phyloP scores from a whole-genome alignment of 176 grass and related monocot species.

The Musa troglodytarum region DNA sequence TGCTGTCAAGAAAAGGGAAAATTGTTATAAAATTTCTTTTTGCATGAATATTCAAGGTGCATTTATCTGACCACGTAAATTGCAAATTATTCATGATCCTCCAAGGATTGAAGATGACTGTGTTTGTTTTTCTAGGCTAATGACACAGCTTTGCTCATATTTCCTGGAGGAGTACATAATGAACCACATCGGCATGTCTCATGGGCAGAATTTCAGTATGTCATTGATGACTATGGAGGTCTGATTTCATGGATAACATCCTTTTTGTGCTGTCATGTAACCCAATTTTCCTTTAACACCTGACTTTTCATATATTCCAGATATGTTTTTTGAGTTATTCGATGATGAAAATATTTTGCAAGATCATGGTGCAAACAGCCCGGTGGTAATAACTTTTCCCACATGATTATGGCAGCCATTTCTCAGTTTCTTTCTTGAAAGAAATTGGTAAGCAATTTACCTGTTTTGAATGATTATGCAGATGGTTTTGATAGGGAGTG shows the following conservation, averaged over 20 bases:
- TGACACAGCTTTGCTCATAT: constrained; percentile 72
- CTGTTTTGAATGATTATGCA: constrained; percentile 39
- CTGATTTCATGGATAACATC: constrained; percentile 17
- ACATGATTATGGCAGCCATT: not conserved
- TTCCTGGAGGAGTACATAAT: constrained; percentile 84
- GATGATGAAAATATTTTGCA: constrained; percentile 65
- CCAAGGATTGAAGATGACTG: not conserved
- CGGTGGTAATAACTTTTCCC: constrained; percentile 45
- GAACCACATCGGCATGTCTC: constrained; percentile 69
- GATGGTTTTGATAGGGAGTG: constrained; percentile 79
- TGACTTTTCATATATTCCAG: constrained; percentile 24
- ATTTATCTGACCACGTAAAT: not conserved
- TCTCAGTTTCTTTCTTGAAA: constrained; percentile 13
- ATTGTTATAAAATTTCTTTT: not conserved
- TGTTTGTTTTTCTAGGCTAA: constrained; percentile 61
- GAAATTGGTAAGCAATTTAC: constrained; percentile 7
- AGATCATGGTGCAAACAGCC: constrained; percentile 56
- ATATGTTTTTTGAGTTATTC: constrained; percentile 86
- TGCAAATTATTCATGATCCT: not conserved
- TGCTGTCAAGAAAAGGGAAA: not conserved
- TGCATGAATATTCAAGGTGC: not conserved
- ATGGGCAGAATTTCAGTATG: constrained; percentile 83
- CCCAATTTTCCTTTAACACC: not conserved
- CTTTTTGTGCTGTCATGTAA: not conserved
- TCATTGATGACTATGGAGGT: constrained; percentile 94